These are phyloP conservation scores for Bonnemaisonia californica DNA, from an alignment of 31 red algal species.

Conservation along the genomic window DNA sequence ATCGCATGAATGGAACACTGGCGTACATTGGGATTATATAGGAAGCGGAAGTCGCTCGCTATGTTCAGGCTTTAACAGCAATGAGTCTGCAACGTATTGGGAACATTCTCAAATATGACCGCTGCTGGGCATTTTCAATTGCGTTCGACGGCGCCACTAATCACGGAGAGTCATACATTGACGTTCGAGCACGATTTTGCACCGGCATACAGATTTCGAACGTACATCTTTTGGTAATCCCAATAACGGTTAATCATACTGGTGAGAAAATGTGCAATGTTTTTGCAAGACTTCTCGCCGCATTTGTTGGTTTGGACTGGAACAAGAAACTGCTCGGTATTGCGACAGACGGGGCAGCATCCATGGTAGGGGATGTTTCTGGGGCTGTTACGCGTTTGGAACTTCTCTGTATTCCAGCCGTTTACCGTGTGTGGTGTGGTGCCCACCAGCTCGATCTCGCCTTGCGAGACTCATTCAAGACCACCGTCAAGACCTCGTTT, in stretches of 20 bases:
- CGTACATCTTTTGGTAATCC: constrained; percentile 19
- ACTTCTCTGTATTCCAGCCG: not conserved
- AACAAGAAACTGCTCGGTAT: not conserved
- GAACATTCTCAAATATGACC: not conserved
- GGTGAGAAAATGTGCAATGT: constrained; percentile 1
- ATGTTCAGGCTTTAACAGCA: not conserved
- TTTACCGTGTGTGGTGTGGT: constrained; percentile 25
- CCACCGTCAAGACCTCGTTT: not conserved
- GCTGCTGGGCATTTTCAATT: constrained; percentile 5
- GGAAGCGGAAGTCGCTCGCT: not conserved
- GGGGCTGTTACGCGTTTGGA: constrained; percentile 20
- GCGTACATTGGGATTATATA: constrained; percentile 4
- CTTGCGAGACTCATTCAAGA: constrained; percentile 5
- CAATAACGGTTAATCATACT: constrained; percentile 7
- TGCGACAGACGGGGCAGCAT: constrained; percentile 1
- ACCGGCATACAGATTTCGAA: not conserved
- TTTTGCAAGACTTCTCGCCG: not conserved
- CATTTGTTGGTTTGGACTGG: not conserved
- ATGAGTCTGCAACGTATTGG: not conserved
- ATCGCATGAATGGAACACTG: not conserved
- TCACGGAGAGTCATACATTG: constrained; percentile 5
- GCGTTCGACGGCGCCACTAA: constrained; percentile 38
- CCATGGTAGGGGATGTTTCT: not conserved
- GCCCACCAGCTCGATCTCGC: constrained; percentile 24
- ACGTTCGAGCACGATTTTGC: constrained; percentile 17